Base-by-base conservation (phyloP, 768 basidiomycete genomes). In the Rhodosporidiobolus sp. region DNA sequence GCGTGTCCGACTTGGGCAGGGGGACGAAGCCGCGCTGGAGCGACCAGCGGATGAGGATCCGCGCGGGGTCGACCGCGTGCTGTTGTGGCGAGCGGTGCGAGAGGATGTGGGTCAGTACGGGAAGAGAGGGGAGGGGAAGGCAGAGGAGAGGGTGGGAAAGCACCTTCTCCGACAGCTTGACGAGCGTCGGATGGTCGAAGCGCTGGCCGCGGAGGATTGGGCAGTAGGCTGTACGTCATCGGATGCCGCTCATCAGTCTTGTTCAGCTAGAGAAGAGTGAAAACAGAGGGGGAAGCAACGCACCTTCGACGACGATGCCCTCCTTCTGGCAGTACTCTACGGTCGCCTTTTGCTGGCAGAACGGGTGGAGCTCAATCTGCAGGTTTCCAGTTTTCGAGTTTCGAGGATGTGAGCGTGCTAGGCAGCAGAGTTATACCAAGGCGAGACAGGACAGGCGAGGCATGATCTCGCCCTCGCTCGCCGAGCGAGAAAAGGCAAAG, bases 1-100 rank as follows among this genome's bases (percentile, higher is more conserved):
- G 85, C 4, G 86, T 90, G 43, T 86, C 86, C 56, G 89, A 90
- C 81, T 94, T 94, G 3, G 92, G 90, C 16, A 97, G 85, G 0
- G 91, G 90, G 0, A 91, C 85, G 58, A n/a, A 76, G 43, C 82
- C 83, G 59, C 80, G 79, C 65, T 85, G 84, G 32, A 85, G 76
- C 43, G 79, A 81, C 84, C 84, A 85, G 35, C 84, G 78, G 62
- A 85, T 80, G 60, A 84, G 76, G 26, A 85, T 79, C 56, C 84
- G 84, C 0, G 84, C 82, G 52, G 80, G 78, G 11, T 78, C 76
- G 73, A 82, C 83, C 28, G 65, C 46, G 70, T 80, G 69, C 77
- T 79, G 52, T 24, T n/a, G n/a, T n/a, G n/a, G n/a, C n/a, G n/a
- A n/a, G 45, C 30, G 35, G 38, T 26, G 43, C 22, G 45, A 26